A percentile compares a stretch with the other conserved stretches of the same genome.
phyloP scores from a whole-genome alignment of 176 grass and related monocot species.

The Tillandsia fasciculata region DNA sequence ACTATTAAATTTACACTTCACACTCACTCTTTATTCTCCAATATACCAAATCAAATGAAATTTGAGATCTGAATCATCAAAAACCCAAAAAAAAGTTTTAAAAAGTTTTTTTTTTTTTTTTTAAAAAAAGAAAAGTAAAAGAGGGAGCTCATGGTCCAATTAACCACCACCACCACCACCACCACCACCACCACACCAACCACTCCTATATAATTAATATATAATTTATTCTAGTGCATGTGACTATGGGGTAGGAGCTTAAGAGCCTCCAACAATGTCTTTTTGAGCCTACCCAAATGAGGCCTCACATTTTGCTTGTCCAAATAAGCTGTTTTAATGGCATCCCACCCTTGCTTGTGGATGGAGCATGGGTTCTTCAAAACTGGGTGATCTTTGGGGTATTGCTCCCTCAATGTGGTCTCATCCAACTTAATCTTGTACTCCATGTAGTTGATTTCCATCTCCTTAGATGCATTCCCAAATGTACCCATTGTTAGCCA shows the following conservation, averaged over 20 bases:
- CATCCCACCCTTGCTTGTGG: slow-evolving; percentile 51
- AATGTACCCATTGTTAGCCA: slow-evolving; percentile 61
- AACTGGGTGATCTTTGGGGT: slow-evolving; percentile 49
- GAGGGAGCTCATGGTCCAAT: no score
- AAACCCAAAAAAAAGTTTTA: no score
- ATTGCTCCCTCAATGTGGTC: slow-evolving; percentile 68
- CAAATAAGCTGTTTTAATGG: slow-evolving; percentile 65
- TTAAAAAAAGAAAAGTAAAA: no score
- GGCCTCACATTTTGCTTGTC: slow-evolving; percentile 66
- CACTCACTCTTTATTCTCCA: no score
- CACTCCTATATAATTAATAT: no score
- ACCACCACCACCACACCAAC: no score
- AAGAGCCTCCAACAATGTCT: slow-evolving; percentile 51
- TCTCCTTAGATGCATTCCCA: slow-evolving; percentile 48
- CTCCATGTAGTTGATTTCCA: slow-evolving; percentile 64
- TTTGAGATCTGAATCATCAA: no score
- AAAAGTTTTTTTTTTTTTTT: no score
- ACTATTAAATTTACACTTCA: no score
- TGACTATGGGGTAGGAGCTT: slow-evolving; percentile 18
- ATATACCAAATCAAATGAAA: no score
- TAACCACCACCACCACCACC: no score
- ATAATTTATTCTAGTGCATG: no score
- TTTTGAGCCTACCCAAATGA: slow-evolving; percentile 52
- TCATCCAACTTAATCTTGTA: slow-evolving; percentile 66
- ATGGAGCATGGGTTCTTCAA: slow-evolving; percentile 48